phyloP scores from a whole-genome alignment of 139 green algal genomes.

The Micractinium conductrix region DNA sequence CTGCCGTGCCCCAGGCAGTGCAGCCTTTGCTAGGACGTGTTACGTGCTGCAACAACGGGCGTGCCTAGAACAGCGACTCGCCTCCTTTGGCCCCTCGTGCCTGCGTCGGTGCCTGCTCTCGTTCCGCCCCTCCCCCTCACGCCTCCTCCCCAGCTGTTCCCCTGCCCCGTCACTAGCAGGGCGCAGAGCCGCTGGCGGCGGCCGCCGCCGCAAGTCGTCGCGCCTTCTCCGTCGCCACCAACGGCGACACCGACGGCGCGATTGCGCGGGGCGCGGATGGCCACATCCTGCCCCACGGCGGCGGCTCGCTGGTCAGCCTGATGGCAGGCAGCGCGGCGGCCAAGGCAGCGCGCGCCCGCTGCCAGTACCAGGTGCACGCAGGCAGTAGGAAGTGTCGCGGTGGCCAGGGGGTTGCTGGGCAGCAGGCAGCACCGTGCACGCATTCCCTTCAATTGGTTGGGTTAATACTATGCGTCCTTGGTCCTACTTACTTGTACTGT shows the following conservation, averaged over 20 bases:
- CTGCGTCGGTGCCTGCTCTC: neutral
- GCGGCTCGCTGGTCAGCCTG: constrained; percentile 43
- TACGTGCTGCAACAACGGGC: no score
- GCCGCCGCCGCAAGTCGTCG: neutral
- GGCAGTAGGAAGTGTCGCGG: no score
- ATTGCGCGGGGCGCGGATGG: constrained; percentile 41
- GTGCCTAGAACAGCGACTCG: no score
- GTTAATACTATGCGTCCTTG: no score
- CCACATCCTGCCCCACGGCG: constrained; percentile 44
- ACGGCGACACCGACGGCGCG: constrained; percentile 13
- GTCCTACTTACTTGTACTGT: neutral
- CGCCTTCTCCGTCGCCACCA: neutral
- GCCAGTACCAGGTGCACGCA: constrained; percentile 68
- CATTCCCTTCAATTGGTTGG: no score
- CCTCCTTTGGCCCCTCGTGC: no score
- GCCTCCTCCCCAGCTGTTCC: neutral
- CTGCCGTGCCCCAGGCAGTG: neutral
- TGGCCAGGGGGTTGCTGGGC: no score
- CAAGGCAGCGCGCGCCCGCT: constrained; percentile 49
- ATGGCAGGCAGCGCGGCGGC: constrained; percentile 32
- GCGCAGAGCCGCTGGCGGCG: constrained; percentile 11
- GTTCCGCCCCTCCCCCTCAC: neutral
- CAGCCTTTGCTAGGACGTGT: no score
- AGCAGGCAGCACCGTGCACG: no score
- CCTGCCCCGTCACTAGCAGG: neutral